phyloP scores from a whole-genome alignment of 371 early-diverging fungal genomes.

The Mortierella sp. region DNA sequence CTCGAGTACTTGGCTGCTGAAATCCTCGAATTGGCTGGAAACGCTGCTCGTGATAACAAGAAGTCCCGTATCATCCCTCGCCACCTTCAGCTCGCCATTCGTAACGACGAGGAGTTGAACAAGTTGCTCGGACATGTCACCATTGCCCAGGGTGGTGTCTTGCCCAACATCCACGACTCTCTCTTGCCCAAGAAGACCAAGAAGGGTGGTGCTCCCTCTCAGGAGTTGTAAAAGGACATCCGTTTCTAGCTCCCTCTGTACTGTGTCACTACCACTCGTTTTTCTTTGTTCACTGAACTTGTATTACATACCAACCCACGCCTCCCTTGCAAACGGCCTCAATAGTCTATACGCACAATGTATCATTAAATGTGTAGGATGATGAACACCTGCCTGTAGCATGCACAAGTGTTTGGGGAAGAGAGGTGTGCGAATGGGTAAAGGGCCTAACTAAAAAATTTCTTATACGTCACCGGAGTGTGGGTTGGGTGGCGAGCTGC shows the following conservation, averaged over 20 bases:
- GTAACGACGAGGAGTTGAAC: conserved; percentile 97
- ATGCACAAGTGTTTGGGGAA: too few relatives aligned
- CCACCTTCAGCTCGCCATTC: conserved; percentile 92
- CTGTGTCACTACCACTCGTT: conserved; percentile 20
- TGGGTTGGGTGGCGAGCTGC: too few relatives aligned
- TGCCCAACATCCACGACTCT: conserved; percentile 86
- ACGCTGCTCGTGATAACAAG: conserved; percentile 96
- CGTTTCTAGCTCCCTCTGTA: conserved; percentile 14
- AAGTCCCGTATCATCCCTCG: conserved; percentile 94
- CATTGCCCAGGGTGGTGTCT: conserved; percentile 89
- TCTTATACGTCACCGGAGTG: too few relatives aligned
- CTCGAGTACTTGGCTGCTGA: conserved; percentile 97
- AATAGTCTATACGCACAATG: conserved; percentile 21
- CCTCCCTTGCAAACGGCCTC: conserved; percentile 17
- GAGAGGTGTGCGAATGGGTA: too few relatives aligned
- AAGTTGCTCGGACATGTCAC: conserved; percentile 92
- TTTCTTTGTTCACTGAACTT: conserved; percentile 28
- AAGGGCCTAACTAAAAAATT: too few relatives aligned
- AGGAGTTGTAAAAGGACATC: conserved; percentile 55
- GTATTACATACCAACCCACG: conserved; percentile 41
- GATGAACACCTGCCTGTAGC: too few relatives aligned
- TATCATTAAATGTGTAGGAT: conserved; percentile 16
- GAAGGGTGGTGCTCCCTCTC: conserved; percentile 69
- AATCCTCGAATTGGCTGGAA: conserved; percentile 96
- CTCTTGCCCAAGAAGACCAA: conserved; percentile 79